Base-by-base conservation (phyloP, 176 grass and related monocot species). In the Urochloa ruziziensis region DNA sequence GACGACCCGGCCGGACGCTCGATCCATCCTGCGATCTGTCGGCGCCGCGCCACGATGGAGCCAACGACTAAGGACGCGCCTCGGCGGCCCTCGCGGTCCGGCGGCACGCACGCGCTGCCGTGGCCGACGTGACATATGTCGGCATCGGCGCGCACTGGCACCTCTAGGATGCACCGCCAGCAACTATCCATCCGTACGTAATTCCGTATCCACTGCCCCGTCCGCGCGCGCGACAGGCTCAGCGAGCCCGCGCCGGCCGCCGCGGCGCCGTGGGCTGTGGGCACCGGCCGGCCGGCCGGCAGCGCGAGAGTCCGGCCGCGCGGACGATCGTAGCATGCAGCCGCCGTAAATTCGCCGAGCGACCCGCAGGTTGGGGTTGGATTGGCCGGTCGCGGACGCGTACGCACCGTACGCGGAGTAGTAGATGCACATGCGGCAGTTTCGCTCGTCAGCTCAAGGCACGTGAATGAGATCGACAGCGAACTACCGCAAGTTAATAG, bases 401-500 rank as follows among this genome's bases (percentile, higher is more conserved):
- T 5, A 67, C 30, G 48, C n/a, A 8, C 71, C 54, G 56, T 59
- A 27, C 56, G n/a, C 1, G 74, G 18, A 39, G 36, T 56, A 39
- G 36, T 56, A 21, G 74, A 44, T 59, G 63, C 56, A 54, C 52
- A 27, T 27, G 24, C 15, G 34, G 10, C 17, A 11, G 61, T 1
- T 35, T 2, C 15, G 56, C 67, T 12, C 43, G 29, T 64, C 70
- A 73, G 48, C 12, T 11, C 1, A 1, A n/a, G 4, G 18, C 73
- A 70, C 18, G 73, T 70, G 51, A 61, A 62, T 7, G 25, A 1
- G 25, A 78, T 47, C 59, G 75, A n/a, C 74, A 25, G 74, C 49
- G 62, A 77, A 69, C 73, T 2, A 84, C 82, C 73, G 18, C 7
- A 19, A 85, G 44, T 85, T 69, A 70, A 47, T 58, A 9, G 64